Percentiles rank a stretch among this genome's conserved stretches.
Evolutionary conservation across 768 basidiomycete genomes (phyloP).

Genomic region (Antrodiella citrinella): DNA sequence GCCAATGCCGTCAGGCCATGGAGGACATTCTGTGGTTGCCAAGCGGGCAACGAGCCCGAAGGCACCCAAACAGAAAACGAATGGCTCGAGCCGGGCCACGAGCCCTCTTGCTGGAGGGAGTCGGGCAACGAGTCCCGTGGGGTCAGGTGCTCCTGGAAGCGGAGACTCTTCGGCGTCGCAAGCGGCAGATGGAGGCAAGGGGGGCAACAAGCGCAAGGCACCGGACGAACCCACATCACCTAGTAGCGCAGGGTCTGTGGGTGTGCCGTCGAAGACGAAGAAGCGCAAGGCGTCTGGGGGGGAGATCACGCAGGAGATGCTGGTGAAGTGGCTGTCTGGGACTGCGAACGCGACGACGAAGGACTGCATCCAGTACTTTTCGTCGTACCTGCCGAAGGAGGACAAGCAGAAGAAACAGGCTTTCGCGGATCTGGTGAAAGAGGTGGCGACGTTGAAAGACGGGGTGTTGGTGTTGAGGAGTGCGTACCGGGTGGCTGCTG

Average conservation of each 20-base stretch:
- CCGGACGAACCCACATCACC: constrained; percentile 25
- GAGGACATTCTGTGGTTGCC: constrained; percentile 74
- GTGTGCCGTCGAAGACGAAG: constrained; percentile 38
- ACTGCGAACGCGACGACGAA: constrained; percentile 65
- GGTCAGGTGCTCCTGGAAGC: constrained; percentile 14
- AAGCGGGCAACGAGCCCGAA: constrained; percentile 84
- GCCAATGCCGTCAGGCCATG: constrained; percentile 47
- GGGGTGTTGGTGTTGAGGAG: constrained; percentile 50
- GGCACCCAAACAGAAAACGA: constrained; percentile 46
- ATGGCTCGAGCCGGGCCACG: constrained; percentile 41
- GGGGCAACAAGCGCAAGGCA: constrained; percentile 55
- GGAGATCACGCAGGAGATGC: constrained; percentile 55
- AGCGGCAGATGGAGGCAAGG: constrained; percentile 23
- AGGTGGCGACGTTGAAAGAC: constrained; percentile 66
- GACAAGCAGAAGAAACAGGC: constrained; percentile 70
- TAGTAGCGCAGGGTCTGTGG: constrained; percentile 9
- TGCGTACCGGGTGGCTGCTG: constrained; percentile 14
- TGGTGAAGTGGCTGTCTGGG: constrained; percentile 69
- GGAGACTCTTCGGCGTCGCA: constrained; percentile 22
- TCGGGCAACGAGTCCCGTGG: constrained; percentile 43
- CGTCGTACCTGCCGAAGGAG: constrained; percentile 61
- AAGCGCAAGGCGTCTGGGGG: constrained; percentile 41
- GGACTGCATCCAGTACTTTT: constrained; percentile 76
- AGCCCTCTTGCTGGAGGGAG: constrained; percentile 49
- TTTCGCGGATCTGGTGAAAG: constrained; percentile 75